Conservation (phyloP, 202 grass and related monocot species). For the Saccharum hybrid region DNA sequence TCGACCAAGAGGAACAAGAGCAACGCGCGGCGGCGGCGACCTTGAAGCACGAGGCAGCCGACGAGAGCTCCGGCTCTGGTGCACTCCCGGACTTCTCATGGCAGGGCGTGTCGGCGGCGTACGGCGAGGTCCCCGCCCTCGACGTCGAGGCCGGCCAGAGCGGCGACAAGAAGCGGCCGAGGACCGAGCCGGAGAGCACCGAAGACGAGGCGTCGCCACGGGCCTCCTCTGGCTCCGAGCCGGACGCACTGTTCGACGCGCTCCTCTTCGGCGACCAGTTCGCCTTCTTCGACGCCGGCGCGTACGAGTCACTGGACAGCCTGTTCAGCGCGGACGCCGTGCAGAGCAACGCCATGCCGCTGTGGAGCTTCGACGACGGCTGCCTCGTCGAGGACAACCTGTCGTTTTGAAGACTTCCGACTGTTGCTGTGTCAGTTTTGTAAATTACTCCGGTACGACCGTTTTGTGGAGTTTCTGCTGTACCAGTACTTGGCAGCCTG, state of each 20-base stretch:
- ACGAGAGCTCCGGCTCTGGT: background rate
- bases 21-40: background rate
- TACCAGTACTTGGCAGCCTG: background rate
- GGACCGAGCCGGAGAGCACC: conserved; percentile 19
- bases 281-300: conserved; percentile 46
- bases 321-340: conserved; percentile 64
- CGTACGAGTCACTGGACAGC: conserved; percentile 55
- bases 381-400: conserved; percentile 56
- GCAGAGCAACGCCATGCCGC: conserved; percentile 30
- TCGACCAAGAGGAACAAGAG: conserved; percentile 27
- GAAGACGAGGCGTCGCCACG: conserved; percentile 9
- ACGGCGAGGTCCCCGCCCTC: background rate
- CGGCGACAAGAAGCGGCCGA: conserved; percentile 33
- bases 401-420: background rate
- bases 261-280: conserved; percentile 46
- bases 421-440: conserved; percentile 14
- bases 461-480: background rate
- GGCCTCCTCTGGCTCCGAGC: conserved; percentile 18
- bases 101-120: conserved; percentile 46
- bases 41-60: conserved; percentile 38
- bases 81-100: conserved; percentile 59
- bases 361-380: conserved; percentile 69
- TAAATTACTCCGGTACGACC: conserved; percentile 12
- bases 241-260: conserved; percentile 51
- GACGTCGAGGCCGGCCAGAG: background rate